A percentile compares a stretch with the other conserved stretches of the same genome.
phyloP scores from a whole-genome alignment of 441 rosid species.

The Arabidopsis hybrid region DNA sequence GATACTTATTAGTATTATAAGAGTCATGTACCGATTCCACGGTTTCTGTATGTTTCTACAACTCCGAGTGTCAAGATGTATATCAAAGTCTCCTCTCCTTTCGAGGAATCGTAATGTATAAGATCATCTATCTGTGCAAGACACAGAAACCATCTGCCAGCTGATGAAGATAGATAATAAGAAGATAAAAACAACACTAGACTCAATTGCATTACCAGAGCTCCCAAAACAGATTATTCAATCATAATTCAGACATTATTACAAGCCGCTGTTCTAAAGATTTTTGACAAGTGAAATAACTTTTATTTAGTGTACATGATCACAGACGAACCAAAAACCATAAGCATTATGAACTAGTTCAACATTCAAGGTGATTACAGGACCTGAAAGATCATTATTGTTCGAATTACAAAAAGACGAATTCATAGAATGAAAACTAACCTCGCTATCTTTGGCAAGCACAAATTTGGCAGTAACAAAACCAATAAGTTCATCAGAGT shows the following conservation, averaged over 20 bases:
- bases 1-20: not conserved
- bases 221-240: not conserved
- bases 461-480: conserved; percentile 84
- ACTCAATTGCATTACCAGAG: not conserved
- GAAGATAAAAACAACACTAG: conserved; percentile 1
- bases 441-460: conserved; percentile 84
- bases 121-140: conserved; percentile 75
- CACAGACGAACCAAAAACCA: not conserved
- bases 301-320: not conserved
- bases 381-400: no score
- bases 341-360: not conserved
- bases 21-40: conserved; percentile 66
- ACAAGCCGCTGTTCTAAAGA: not conserved
- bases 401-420: no score
- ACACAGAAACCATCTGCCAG: conserved; percentile 38
- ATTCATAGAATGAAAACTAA: conserved; percentile 3
- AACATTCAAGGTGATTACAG: not conserved
- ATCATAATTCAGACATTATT: not conserved
- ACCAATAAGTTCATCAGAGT: conserved; percentile 80
- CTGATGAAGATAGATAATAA: not conserved
- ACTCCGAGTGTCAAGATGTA: conserved; percentile 91
- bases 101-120: conserved; percentile 65
- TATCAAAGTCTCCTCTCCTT: conserved; percentile 72
- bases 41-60: conserved; percentile 70
- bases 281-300: not conserved